These are phyloP conservation scores for Artemisia annua DNA, from an alignment of 129 eudicot genomes.

Conservation along the genomic window DNA sequence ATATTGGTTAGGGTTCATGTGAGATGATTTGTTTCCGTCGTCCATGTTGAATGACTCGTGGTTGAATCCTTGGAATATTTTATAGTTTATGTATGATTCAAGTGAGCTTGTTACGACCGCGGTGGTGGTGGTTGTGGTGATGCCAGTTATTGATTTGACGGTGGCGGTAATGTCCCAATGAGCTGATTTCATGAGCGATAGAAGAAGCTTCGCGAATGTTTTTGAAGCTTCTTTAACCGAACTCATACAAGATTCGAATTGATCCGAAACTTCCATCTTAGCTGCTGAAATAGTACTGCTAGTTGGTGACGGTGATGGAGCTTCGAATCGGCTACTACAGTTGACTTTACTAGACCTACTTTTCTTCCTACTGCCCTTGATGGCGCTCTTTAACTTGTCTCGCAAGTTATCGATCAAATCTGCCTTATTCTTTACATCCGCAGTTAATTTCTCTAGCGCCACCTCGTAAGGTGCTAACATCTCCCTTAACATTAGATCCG, in stretches of 20 bases:
- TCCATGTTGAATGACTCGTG: conserved; percentile 96
- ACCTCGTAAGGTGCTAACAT: conserved; percentile 92
- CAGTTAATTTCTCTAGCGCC: conserved; percentile 62
- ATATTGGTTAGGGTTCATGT: conserved; percentile 68
- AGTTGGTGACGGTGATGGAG: conserved; percentile 12
- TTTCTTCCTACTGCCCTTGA: conserved; percentile 38
- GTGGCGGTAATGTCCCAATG: conserved; percentile 95
- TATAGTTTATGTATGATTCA: conserved; percentile 75
- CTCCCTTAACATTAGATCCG: conserved; percentile 56
- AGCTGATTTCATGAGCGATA: conserved; percentile 89
- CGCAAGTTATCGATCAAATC: conserved; percentile 56
- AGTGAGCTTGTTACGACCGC: conserved; percentile 60
- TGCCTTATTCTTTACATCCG: conserved; percentile 58
- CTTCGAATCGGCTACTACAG: conserved; percentile 54
- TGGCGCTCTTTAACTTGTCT: conserved; percentile 42
- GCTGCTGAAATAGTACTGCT: too few relatives aligned
- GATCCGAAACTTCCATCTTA: conserved; percentile 51
- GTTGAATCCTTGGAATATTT: conserved; percentile 87
- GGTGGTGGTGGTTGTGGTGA: conserved; percentile 24
- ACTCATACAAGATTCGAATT: conserved; percentile 66
- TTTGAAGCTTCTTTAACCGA: conserved; percentile 67
- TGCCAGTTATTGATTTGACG: conserved; percentile 70
- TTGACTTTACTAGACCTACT: conserved; percentile 55
- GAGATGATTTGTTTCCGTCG: conserved; percentile 69
- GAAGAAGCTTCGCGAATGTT: conserved; percentile 72